Conservation (phyloP, 225 moss, liverwort and hornwort genomes). For the Anthoceros angustus region DNA sequence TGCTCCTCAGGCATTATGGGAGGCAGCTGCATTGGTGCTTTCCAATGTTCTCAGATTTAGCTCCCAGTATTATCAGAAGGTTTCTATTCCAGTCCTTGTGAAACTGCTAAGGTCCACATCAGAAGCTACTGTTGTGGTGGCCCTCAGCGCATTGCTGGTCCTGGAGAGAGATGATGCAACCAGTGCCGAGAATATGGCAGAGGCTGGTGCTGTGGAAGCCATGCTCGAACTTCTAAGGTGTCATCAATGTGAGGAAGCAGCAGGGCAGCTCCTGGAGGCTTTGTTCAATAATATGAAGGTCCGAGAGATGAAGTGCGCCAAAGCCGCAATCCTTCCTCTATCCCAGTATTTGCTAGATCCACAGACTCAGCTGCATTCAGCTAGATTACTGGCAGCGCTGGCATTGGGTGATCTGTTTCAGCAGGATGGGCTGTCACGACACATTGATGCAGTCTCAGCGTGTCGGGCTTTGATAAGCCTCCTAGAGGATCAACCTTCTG, state of each 20-base stretch:
- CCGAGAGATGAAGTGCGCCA: slow-evolving; percentile 76
- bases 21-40: slow-evolving; percentile 76
- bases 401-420: slow-evolving; percentile 95
- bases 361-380: slow-evolving; percentile 74
- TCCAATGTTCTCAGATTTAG: slow-evolving; percentile 90
- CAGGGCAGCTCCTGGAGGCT: slow-evolving; percentile 79
- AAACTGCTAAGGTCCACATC: slow-evolving; percentile 76
- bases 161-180: slow-evolving; percentile 90
- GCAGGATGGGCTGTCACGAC: slow-evolving; percentile 69
- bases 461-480: slow-evolving; percentile 91
- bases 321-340: slow-evolving; percentile 70
- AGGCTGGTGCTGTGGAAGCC: slow-evolving; percentile 86
- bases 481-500: slow-evolving; percentile 93
- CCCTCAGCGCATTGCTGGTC: slow-evolving; percentile 75
- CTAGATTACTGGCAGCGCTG: slow-evolving; percentile 64
- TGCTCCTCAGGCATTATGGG: slow-evolving; percentile 92
- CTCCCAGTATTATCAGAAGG: slow-evolving; percentile 75
- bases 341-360: slow-evolving; percentile 89
- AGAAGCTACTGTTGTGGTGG: slow-evolving; percentile 77
- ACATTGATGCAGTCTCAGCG: slow-evolving; percentile 82
- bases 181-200: slow-evolving; percentile 78
- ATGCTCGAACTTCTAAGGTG: slow-evolving; percentile 78
- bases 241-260: slow-evolving; percentile 90
- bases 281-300: slow-evolving; percentile 90
- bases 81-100: slow-evolving; percentile 69